phyloP scores from a whole-genome alignment of 495 filamentous ascomycete species.

The Aspergillus saccharolyticus region DNA sequence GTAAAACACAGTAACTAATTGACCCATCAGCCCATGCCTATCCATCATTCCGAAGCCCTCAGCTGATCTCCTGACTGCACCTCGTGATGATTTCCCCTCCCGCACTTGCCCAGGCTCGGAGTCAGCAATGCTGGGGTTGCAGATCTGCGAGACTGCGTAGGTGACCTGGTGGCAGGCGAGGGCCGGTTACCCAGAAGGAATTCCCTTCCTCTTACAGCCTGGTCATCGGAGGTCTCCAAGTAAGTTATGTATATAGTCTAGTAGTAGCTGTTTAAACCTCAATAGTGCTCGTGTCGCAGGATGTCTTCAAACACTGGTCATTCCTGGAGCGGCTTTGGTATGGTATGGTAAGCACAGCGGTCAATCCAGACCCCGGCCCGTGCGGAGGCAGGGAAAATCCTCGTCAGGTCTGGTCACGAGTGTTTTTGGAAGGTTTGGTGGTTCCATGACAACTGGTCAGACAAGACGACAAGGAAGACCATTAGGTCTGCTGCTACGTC shows the following conservation, averaged over 20 bases:
- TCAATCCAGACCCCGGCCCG: background rate
- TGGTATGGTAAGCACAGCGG: background rate
- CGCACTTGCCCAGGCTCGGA: background rate
- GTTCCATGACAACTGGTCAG: background rate
- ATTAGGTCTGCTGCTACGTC: background rate
- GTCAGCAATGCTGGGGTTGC: background rate
- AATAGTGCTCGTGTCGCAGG: background rate
- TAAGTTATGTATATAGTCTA: no score
- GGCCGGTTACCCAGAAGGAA: no score
- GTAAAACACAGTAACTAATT: no score
- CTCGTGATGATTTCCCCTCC: constrained; percentile 14
- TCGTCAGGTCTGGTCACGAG: background rate
- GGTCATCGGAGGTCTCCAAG: constrained; percentile 2
- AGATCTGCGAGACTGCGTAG: background rate
- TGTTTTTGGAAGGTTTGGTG: background rate
- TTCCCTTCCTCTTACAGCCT: background rate
- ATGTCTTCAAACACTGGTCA: background rate
- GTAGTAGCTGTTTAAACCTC: no score
- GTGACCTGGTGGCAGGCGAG: background rate
- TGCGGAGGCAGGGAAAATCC: background rate
- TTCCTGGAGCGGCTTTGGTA: no score
- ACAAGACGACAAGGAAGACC: background rate
- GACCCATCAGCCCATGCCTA: constrained; percentile 22
- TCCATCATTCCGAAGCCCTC: background rate
- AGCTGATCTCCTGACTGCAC: constrained; percentile 18